Evolutionary conservation across 2,329 filamentous ascomycete genomes (phyloP).

Genomic region (Claviceps spartinae): DNA sequence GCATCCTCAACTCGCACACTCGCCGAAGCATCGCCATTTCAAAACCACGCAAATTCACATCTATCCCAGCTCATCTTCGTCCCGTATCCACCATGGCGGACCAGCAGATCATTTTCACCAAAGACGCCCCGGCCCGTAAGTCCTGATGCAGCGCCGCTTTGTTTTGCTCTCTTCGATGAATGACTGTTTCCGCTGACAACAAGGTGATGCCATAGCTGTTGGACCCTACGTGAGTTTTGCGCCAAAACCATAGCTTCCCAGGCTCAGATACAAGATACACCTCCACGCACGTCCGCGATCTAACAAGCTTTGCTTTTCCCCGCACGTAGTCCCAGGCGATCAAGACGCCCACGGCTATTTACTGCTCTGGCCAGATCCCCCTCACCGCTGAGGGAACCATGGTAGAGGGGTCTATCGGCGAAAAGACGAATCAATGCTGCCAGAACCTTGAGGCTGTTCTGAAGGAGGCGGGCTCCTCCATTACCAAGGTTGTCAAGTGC

Average conservation of each 20-base stretch:
- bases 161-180: neutral
- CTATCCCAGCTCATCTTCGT: constrained; percentile 14
- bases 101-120: constrained; percentile 39
- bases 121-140: constrained; percentile 46
- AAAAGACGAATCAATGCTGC: constrained; percentile 51
- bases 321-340: constrained; percentile 46
- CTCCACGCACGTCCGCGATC: neutral
- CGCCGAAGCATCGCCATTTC: constrained; percentile 1
- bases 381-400: constrained; percentile 42
- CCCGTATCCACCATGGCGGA: constrained; percentile 30
- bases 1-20: constrained; percentile 2
- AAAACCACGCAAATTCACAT: constrained; percentile 17
- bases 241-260: neutral
- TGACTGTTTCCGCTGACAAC: neutral
- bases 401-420: constrained; percentile 43
- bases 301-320: neutral
- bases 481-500: constrained; percentile 78
- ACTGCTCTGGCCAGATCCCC: constrained; percentile 63
- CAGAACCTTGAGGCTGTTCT: constrained; percentile 77
- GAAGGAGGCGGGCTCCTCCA: constrained; percentile 61
- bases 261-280: no score
- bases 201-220: constrained; percentile 29
- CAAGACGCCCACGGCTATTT: constrained; percentile 51
- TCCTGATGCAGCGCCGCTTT: constrained; percentile 7
- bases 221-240: constrained; percentile 45